Percentiles rank a stretch among this genome's conserved stretches.
Conservation (phyloP, 352 stramenopile species). For the Phytophthora citrophthora region DNA sequence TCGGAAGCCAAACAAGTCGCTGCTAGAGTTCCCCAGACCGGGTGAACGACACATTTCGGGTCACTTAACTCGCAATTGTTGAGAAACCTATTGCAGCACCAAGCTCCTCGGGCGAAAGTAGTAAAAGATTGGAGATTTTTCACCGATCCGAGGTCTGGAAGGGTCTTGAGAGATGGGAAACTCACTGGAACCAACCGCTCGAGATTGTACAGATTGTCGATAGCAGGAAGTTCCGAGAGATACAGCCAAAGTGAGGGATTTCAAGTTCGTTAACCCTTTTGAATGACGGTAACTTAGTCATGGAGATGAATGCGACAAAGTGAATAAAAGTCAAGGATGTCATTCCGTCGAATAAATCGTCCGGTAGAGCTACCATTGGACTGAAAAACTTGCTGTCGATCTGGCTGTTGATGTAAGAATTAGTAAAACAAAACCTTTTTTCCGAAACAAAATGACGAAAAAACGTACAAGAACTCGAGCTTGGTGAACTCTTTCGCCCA, state of each 20-base stretch:
- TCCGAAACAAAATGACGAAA: not conserved
- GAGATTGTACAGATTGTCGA: slow-evolving; percentile 24
- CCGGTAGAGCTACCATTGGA: too few species aligned
- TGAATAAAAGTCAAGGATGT: slow-evolving; percentile 34
- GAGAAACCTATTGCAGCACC: slow-evolving; percentile 20
- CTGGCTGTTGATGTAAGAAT: not conserved
- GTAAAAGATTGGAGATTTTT: slow-evolving; percentile 6
- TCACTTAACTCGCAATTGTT: slow-evolving; percentile 3
- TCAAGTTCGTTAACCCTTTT: slow-evolving; percentile 28
- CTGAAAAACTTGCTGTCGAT: not conserved
- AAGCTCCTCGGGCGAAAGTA: slow-evolving; percentile 3
- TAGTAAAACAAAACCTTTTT: too few species aligned
- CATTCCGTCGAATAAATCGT: slow-evolving; percentile 37
- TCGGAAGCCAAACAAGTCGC: slow-evolving; percentile 2
- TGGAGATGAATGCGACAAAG: slow-evolving; percentile 4
- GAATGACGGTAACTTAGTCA: slow-evolving; percentile 22
- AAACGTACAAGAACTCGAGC: slow-evolving; percentile 40
- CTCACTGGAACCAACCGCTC: slow-evolving; percentile 25
- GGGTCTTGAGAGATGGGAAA: not conserved
- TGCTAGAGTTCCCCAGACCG: slow-evolving; percentile 4
- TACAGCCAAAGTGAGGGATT: slow-evolving; percentile 16
- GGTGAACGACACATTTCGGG: slow-evolving; percentile 9
- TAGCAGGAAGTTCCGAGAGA: slow-evolving; percentile 10
- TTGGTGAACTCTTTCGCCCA: slow-evolving; percentile 37
- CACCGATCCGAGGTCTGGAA: not conserved